Base-by-base conservation (phyloP, 129 eudicot species). In the Flaveria ramosissima region DNA sequence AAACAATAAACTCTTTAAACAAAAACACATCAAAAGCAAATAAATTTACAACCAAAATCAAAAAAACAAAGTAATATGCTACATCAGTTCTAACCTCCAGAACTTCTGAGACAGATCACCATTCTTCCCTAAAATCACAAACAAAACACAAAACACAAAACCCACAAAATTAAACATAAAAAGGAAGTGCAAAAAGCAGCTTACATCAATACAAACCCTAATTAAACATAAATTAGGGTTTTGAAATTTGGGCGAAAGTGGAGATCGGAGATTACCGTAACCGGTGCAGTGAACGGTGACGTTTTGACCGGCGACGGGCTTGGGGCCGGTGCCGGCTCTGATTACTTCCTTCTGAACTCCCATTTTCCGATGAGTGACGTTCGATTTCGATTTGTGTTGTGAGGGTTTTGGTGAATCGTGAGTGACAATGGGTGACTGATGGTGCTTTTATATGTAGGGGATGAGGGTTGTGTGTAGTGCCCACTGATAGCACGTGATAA, bases 281-380 rank as follows among this genome's bases (percentile, higher is more conserved):
- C 98, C 98, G 51, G 98, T 93, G 76, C 98, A 93, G 90, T 93
- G 98, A 65, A 93, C 98, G 74, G 97, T 89, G 80, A 93, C 98
- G 19, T 74, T 85, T 66, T 93, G 98, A 17, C 98, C 98, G 68
- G 82, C 72, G 7, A 32, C 65, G 6, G 98, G 98, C 52, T 90
- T 93, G 13, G 98, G 96, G 5, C 98, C 98, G 65, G 71, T 87
- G 41, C 97, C 97, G 68, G 96, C 42, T 48, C 86, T 80, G 78
- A 93, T 24, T 6, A 91, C 9, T 70, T 93, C 89, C 91, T 93
- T 93, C 79, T 88, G 91, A 21, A 93, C 82, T 82, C 98, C 98
- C 98, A 93, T 93, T 63, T 63, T 48, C 13, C n/a, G 50, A 43
- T 36, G 48, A 60, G 55, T 70, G 63, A 30, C 66, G 24, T 61